phyloP scores from a whole-genome alignment of 2,329 filamentous ascomycete genomes.

The Scolecobasidium constrictum region DNA sequence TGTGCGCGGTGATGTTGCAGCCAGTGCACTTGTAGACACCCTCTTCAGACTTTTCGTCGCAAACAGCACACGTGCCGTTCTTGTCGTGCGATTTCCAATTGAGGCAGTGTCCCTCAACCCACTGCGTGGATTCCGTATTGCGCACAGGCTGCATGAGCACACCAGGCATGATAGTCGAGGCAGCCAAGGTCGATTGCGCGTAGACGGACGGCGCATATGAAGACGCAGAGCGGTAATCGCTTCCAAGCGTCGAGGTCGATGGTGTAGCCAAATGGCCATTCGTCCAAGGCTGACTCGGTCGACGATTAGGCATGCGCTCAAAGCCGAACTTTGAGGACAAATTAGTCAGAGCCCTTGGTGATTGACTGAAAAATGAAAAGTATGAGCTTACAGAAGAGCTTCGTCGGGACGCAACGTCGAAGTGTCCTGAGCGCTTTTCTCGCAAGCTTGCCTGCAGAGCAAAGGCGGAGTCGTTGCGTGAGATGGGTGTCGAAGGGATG shows the following conservation, averaged over 20 bases:
- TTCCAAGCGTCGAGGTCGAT: constrained; percentile 55
- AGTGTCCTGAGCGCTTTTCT: constrained; percentile 91
- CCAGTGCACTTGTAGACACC: constrained; percentile 64
- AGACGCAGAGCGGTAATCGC: constrained; percentile 33
- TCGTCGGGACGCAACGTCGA: constrained; percentile 68
- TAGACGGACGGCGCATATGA: constrained; percentile 72
- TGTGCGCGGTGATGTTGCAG: constrained; percentile 39
- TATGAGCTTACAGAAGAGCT: constrained; percentile 56
- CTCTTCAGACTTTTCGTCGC: constrained; percentile 63
- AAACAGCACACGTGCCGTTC: constrained; percentile 56
- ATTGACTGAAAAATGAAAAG: not conserved
- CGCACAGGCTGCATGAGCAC: constrained; percentile 69
- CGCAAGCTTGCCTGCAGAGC: constrained; percentile 74
- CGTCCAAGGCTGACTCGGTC: constrained; percentile 57
- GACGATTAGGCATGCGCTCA: constrained; percentile 55
- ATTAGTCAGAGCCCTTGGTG: constrained; percentile 15
- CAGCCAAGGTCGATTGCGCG: constrained; percentile 74
- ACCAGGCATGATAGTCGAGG: constrained; percentile 78
- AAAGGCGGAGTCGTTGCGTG: constrained; percentile 84
- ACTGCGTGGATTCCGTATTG: constrained; percentile 69
- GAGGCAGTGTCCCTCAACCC: constrained; percentile 79
- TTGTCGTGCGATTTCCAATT: constrained; percentile 51
- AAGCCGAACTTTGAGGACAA: constrained; percentile 51
- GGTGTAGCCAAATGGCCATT: constrained; percentile 49
- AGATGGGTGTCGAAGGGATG: constrained; percentile 67